Evolutionary conservation across 2,329 filamentous ascomycete species (phyloP).

Genomic region (Lasiodiplodia gonubiensis): DNA sequence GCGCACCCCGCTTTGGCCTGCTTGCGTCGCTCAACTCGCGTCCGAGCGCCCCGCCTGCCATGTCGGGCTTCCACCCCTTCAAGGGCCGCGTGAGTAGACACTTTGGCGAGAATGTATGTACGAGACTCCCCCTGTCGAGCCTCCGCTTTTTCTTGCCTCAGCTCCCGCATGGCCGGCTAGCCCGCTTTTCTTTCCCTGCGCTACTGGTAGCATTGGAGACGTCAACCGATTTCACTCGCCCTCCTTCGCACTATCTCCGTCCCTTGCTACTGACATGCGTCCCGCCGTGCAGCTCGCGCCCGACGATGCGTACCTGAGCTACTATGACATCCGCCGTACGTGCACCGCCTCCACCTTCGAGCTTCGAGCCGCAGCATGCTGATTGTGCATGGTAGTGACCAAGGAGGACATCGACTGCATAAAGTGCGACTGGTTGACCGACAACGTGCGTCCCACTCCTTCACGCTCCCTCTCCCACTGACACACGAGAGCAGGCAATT

Average conservation of each 20-base stretch:
- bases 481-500: slow-evolving; percentile 68
- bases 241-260: neutral
- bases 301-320: slow-evolving; percentile 73
- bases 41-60: slow-evolving; percentile 20
- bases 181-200: slow-evolving; percentile 3
- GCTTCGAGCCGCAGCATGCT: neutral
- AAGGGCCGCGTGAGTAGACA: slow-evolving; percentile 57
- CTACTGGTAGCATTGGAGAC: neutral
- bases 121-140: slow-evolving; percentile 32
- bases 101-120: slow-evolving; percentile 60
- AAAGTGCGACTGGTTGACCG: slow-evolving; percentile 93
- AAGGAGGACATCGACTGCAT: slow-evolving; percentile 87
- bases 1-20: neutral
- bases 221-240: neutral
- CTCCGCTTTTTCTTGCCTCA: slow-evolving; percentile 29
- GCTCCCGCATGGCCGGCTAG: slow-evolving; percentile 3
- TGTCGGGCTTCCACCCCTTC: slow-evolving; percentile 57
- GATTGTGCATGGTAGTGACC: slow-evolving; percentile 65
- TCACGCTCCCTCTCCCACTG: neutral
- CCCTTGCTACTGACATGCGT: slow-evolving; percentile 31
- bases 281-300: slow-evolving; percentile 54
- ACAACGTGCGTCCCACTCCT: slow-evolving; percentile 70
- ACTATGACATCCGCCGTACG: slow-evolving; percentile 69
- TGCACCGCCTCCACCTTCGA: neutral
- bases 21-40: neutral